These are phyloP conservation scores for Hysterangium stoloniferum DNA, from an alignment of 768 basidiomycete genomes.

Conservation along the genomic window DNA sequence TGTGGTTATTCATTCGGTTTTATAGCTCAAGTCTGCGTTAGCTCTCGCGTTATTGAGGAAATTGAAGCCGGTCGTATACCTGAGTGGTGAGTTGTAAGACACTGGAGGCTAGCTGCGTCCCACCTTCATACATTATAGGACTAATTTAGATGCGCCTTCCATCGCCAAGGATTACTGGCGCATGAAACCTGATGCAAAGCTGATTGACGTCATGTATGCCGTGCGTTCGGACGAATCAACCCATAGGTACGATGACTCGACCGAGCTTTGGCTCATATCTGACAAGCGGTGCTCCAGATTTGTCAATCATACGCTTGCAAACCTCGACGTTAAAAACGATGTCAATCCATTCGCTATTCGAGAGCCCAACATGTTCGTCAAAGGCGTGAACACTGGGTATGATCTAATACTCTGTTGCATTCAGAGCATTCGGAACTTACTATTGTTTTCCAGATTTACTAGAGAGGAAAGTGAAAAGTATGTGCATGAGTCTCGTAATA, in stretches of 20 bases:
- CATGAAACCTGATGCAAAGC: conserved; percentile 56
- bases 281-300: conserved; percentile 39
- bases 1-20: conserved; percentile 12
- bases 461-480: conserved; percentile 59
- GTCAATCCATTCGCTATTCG: conserved; percentile 85
- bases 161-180: conserved; percentile 98
- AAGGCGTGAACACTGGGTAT: conserved; percentile 70
- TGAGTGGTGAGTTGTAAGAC: conserved; percentile 46
- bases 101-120: not conserved
- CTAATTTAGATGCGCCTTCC: conserved; percentile 63
- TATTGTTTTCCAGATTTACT: conserved; percentile 46
- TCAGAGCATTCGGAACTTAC: not conserved
- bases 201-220: conserved; percentile 86
- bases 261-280: not conserved
- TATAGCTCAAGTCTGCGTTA: conserved; percentile 23
- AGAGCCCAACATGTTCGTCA: conserved; percentile 81
- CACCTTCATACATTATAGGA: conserved; percentile 31
- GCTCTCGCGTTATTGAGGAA: conserved; percentile 77
- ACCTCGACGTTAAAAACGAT: conserved; percentile 67
- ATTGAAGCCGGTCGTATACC: conserved; percentile 76
- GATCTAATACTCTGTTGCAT: conserved; percentile 24
- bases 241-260: conserved; percentile 36
- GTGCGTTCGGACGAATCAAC: conserved; percentile 91
- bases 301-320: conserved; percentile 93
- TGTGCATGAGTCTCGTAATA: conserved; percentile 50